A percentile compares a stretch with the other conserved stretches of the same genome.
phyloP scores from a whole-genome alignment of 768 basidiomycete genomes.

The Rhodotorula toruloides region DNA sequence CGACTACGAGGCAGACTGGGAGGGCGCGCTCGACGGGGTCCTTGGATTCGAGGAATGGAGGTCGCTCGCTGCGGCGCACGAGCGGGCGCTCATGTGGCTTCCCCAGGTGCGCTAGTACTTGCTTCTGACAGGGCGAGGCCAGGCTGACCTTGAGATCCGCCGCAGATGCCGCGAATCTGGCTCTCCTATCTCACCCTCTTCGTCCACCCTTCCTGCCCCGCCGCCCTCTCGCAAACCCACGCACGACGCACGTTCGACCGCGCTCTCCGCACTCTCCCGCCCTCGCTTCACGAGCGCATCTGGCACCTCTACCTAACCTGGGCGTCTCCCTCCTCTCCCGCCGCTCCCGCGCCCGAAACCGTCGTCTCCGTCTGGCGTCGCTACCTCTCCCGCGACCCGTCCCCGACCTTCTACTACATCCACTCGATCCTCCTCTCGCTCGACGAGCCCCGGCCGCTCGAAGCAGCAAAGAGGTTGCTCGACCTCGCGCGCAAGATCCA shows the following conservation, averaged over 20 bases:
- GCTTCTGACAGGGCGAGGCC: neutral
- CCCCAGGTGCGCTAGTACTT: conserved; percentile 61
- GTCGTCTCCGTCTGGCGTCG: conserved; percentile 70
- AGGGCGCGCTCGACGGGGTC: conserved; percentile 73
- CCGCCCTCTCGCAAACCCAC: conserved; percentile 76
- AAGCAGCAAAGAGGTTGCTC: conserved; percentile 86
- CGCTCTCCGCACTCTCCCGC: conserved; percentile 84
- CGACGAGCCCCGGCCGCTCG: conserved; percentile 70
- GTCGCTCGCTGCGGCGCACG: conserved; percentile 75
- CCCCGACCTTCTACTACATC: conserved; percentile 49
- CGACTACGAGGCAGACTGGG: conserved; percentile 54
- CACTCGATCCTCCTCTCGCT: conserved; percentile 44
- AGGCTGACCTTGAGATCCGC: neutral
- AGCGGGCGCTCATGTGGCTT: conserved; percentile 89
- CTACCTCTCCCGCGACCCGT: conserved; percentile 60
- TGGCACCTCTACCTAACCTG: conserved; percentile 91
- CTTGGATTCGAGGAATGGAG: conserved; percentile 98
- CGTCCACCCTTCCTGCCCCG: conserved; percentile 80
- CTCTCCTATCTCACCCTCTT: conserved; percentile 85
- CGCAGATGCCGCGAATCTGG: conserved; percentile 87
- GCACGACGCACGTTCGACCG: conserved; percentile 91
- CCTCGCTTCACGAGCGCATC: conserved; percentile 81
- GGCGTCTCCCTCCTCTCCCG: conserved; percentile 54
- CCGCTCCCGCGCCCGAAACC: conserved; percentile 69
- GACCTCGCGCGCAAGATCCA: conserved; percentile 60